Conservation (phyloP, 208 protist genomes). For the Strigomonas galati region DNA sequence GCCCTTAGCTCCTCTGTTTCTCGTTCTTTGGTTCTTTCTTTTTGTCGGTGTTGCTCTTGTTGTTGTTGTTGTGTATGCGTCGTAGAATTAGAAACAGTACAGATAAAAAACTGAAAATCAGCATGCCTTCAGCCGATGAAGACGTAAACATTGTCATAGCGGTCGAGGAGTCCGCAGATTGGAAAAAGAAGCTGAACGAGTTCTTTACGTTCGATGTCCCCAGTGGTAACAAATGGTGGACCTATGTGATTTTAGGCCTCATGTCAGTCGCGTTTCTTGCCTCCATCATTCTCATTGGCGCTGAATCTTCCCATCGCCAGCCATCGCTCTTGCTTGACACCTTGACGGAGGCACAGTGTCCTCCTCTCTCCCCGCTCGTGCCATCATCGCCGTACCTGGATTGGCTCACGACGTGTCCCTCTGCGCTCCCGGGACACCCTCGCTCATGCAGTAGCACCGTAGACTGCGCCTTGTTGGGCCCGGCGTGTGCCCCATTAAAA, state of each 20-base stretch:
- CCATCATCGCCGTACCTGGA: slow-evolving; percentile 23
- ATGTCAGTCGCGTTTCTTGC: slow-evolving; percentile 20
- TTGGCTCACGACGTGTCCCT: slow-evolving; percentile 24
- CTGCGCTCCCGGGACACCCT: slow-evolving; percentile 8
- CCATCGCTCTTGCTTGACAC: slow-evolving; percentile 24
- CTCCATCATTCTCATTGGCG: slow-evolving; percentile 33
- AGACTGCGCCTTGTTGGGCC: slow-evolving; percentile 37
- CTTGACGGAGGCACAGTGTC: slow-evolving; percentile 24
- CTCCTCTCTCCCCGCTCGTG: slow-evolving; percentile 24
- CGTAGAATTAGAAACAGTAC: no score
- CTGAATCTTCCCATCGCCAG: slow-evolving; percentile 13
- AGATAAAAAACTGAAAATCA: no score
- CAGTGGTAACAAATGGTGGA: slow-evolving; percentile 43
- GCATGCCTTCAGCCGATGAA: background rate
- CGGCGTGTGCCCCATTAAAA: slow-evolving; percentile 17
- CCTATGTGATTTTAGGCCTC: slow-evolving; percentile 25
- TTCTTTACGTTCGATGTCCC: slow-evolving; percentile 38
- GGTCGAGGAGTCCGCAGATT: background rate
- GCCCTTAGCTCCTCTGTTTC: no score
- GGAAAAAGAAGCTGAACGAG: background rate
- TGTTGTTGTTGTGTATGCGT: no score
- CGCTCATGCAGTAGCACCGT: slow-evolving; percentile 26
- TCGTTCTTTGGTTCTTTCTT: no score
- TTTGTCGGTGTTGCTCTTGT: no score
- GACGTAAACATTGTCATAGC: slow-evolving; percentile 4